Conservation (phyloP, 768 basidiomycete genomes). For the Zangia roseola region DNA sequence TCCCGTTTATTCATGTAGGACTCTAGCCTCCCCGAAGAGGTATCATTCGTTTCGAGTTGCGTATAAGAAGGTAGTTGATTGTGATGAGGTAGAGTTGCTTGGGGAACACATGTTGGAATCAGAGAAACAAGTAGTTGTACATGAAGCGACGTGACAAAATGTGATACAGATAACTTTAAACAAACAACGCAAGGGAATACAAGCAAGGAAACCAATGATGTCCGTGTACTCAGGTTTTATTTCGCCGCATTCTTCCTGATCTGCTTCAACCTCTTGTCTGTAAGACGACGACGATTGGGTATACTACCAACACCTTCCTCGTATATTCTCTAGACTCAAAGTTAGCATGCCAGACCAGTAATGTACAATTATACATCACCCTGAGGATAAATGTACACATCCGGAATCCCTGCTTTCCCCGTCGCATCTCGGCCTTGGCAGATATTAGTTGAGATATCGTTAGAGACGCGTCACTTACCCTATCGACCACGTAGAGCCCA, state of each 20-base stretch:
- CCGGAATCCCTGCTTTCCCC: conserved; percentile 18
- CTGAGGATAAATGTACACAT: conserved; percentile 33
- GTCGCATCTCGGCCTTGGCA: conserved; percentile 14
- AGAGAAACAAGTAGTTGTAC: too few relatives aligned
- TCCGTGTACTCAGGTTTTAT: too few relatives aligned
- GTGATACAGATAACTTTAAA: too few relatives aligned
- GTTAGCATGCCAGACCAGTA: not conserved
- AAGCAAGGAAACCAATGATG: too few relatives aligned
- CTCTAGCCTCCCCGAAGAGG: not conserved
- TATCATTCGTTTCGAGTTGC: too few relatives aligned
- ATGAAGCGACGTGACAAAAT: too few relatives aligned
- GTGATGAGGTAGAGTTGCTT: too few relatives aligned
- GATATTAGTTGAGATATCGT: conserved; percentile 3
- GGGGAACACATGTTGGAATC: too few relatives aligned
- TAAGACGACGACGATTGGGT: conserved; percentile 26
- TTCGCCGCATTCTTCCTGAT: conserved; percentile 2
- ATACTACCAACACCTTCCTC: conserved; percentile 21
- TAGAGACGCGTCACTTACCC: conserved; percentile 11
- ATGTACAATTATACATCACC: conserved; percentile 9
- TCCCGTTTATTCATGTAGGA: not conserved
- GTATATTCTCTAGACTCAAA: conserved; percentile 19
- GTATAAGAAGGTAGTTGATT: too few relatives aligned
- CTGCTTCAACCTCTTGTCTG: not conserved
- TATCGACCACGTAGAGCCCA: conserved; percentile 30
- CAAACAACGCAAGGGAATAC: too few relatives aligned